Evolutionary conservation across 1,139 yeast genomes (phyloP).

Genomic region (Saccharomyces hybrid): DNA sequence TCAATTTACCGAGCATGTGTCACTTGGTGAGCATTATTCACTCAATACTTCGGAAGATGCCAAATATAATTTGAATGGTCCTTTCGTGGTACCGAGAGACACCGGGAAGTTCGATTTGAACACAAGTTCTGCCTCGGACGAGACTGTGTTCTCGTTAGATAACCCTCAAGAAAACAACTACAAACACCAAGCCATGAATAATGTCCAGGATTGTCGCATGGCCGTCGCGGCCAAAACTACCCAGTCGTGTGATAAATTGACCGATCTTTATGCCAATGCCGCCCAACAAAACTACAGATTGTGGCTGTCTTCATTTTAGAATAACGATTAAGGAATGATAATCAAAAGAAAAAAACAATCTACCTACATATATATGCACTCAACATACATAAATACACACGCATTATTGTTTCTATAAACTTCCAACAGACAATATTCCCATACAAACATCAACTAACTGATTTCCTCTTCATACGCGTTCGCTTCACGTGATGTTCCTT

Average conservation of each 20-base stretch:
- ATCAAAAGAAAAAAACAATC: background rate
- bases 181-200: background rate
- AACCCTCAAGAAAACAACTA: background rate
- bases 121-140: background rate
- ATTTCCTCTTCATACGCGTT: background rate
- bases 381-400: background rate
- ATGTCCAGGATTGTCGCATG: background rate
- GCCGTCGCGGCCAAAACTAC: background rate
- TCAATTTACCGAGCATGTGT: background rate
- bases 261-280: conserved; percentile 11
- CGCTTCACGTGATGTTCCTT: background rate
- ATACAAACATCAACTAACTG: background rate
- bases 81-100: background rate
- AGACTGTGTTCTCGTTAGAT: background rate
- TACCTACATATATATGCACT: background rate
- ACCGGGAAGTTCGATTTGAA: background rate
- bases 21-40: background rate
- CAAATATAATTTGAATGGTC: background rate
- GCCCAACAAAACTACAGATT: conserved; percentile 25
- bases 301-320: conserved; percentile 19
- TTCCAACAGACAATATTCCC: background rate
- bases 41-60: background rate
- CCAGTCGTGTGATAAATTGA: background rate
- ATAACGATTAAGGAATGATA: background rate
- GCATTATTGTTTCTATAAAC: background rate